Base-by-base conservation (phyloP, 495 filamentous ascomycete genomes). In the Filosporella fistucella region DNA sequence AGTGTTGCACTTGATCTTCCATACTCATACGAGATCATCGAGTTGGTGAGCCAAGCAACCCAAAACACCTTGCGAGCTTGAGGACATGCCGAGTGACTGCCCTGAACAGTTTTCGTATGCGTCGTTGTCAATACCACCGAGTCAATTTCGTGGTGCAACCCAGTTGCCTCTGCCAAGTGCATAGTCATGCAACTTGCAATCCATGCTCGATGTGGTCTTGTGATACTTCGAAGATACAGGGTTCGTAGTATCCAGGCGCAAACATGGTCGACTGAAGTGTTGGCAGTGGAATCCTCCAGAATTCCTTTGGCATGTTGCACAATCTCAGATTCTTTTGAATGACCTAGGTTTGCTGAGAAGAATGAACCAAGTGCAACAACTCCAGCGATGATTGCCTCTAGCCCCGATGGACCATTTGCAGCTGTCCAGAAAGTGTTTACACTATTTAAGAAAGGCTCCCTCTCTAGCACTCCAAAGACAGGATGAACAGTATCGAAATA, bases 131-230 rank as follows among this genome's bases (percentile, higher is more conserved):
- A 34, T 1, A 43, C 32, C 12, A 47, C 29, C n/a, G 38, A 23
- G 23, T 54, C 45, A 13, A 61, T 32, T 30, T 68, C 74, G 22
- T 64, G 62, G 33, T 76, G 68, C 5, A 78, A 51, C 1, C 68
- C 69, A 1, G 68, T 57, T 1, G 74, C 70, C 56, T 78, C 75
- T 10, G 74, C 59, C 0, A 78, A 42, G 42, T 78, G 75, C 62
- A 80, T 73, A 24, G 74, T 47, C 10, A 67, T 72, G 51, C 71
- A 75, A 44, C 72, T 77, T 2, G 73, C 73, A 65, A 79, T 72
- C 73, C 74, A 78, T 16, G 71, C 63, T 4, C 66, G 64, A 45
- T 80, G 69, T 10, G 75, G 75, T 18, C 70, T 63, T 10, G 69
- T 65, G 6, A 71, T 76, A 54, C 70, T 65, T 23, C 77, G 63